Evolutionary conservation across 1,139 yeast genomes (phyloP), one percentile per base, ranked within the genome.

Genomic region (Candida smagusa): DNA sequence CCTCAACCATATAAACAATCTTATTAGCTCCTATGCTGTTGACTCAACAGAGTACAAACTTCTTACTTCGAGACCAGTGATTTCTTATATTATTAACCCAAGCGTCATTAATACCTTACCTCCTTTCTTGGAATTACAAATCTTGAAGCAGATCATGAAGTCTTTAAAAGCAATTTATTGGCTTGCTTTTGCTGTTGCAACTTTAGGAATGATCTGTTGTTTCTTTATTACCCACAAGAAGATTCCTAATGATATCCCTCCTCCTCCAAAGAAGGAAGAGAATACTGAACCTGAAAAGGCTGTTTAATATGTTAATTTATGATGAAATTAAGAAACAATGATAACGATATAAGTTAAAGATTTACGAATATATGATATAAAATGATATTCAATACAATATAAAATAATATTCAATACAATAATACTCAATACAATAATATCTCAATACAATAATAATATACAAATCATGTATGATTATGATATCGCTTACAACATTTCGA

Each of bases 111-210:
- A 40, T 1, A 34, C 36, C 0, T 40, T 61, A 24, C 42, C 72
- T 0, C 31, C 38, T 0, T 39, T 43, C 0, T 50, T 60, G 1
- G 52, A 50, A 32, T 47, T 46, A 2, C 28, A 53, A 26, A 52
- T 67, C 2, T 43, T 58, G 23, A 53, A 56, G 30, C 59, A 54
- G 12, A 52, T 68, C 32, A 63, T 73, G 69, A 50, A 47, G 19
- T 61, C 72, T 2, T 49, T 74, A 28, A 54, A 56, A 30, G 63
- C 66, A 40, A 67, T 67, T 2, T 74, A 66, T 40, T 72, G 66
- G 47, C 56, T 67, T 30, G 54, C 64, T 4, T 49, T 72, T 31
- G 74, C 64, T 0, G 49, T 62, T 22, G 58, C 70, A 2, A 47
- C 50, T 6, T 38, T 58, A n/a, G 53, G 65, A 3, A 49, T 71